Evolutionary conservation across 2,329 filamentous ascomycete genomes (phyloP), one percentile per base, ranked within the genome.

Genomic region (Neofusicoccum ribis): DNA sequence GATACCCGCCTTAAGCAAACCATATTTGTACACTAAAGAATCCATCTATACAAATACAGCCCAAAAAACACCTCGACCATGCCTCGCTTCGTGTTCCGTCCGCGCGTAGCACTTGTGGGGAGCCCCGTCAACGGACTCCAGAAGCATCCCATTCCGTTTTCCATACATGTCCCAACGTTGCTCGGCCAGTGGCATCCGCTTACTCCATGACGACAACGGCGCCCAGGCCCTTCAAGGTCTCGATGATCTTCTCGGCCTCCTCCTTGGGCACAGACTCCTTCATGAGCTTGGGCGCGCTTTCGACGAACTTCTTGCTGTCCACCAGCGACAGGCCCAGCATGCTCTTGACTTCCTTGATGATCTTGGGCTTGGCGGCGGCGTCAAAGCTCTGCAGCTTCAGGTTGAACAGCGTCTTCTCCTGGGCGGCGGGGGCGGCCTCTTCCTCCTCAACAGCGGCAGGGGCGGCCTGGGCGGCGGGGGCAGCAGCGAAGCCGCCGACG

Each of bases 241-340:
- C 91, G 66, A 99, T 88, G 76, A 99, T 97, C 89, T 99, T 99
- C 86, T 98, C 94, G 7, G 92, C 93, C 80, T 99, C 96, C 76
- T 99, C 95, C 88, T 99, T 99, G 69, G 94, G 91, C 71, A 99
- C 93, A 60, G 91, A 93, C 83, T 99, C 95, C 89, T 98, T 98
- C 92, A 99, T 91, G 80, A 92, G 84, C 90, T 99, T 99, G 69
- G 95, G 95, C 72, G 91, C 93, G 77, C 91, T 92, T 86, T 99
- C 95, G 70, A 99, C 95, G 76, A 99, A 99, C 85, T 99, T 99
- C 90, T 99, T 99, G 83, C 92, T 96, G 82, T 99, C 95, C 72
- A 99, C 96, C 83, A 99, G 86, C 78, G 91, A 96, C 77, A 99
- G 82, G 49, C 95, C 95, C 67, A 99, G 84, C 88, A 99, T 86